Percentiles rank a stretch among this genome's conserved stretches.
phyloP scores from a whole-genome alignment of 176 grass and related monocot genomes.

The Puya raimondii region DNA sequence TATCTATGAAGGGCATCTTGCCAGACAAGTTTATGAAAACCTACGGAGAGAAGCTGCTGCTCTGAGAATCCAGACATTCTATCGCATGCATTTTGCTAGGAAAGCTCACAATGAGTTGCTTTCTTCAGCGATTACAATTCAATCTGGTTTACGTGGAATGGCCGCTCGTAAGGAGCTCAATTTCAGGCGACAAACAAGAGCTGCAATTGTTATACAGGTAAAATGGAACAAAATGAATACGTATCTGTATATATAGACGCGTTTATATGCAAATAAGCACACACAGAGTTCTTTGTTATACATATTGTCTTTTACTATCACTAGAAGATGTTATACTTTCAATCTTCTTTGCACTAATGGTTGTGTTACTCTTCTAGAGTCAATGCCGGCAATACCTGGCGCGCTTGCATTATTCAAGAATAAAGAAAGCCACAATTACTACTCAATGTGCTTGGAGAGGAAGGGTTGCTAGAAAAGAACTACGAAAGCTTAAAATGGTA shows the following conservation, averaged over 20 bases:
- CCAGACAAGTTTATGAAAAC: conserved; percentile 47
- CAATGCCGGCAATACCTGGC: conserved; percentile 58
- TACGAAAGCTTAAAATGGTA: conserved; percentile 88
- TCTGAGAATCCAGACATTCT: conserved; percentile 79
- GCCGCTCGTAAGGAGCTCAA: conserved; percentile 52
- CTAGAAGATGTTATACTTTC: not conserved
- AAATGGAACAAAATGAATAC: not conserved
- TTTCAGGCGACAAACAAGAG: conserved; percentile 68
- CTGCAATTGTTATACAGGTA: conserved; percentile 74
- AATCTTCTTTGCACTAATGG: not conserved
- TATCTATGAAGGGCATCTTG: conserved; percentile 66
- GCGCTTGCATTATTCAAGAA: conserved; percentile 41
- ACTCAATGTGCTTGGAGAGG: conserved; percentile 86
- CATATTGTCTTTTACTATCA: conserved; percentile 21
- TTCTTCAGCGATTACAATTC: conserved; percentile 54
- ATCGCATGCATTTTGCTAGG: conserved; percentile 52
- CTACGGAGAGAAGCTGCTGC: conserved; percentile 75
- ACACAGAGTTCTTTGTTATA: not conserved
- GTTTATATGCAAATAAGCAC: too few species aligned
- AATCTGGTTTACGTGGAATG: conserved; percentile 65
- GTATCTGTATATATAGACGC: too few species aligned
- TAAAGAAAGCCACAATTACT: conserved; percentile 57
- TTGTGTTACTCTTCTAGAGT: conserved; percentile 30
- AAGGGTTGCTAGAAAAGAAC: conserved; percentile 67
- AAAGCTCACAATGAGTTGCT: conserved; percentile 50